Evolutionary conservation across 805 yeast species (phyloP), one percentile per base, ranked within the genome.

Genomic region (Yamadazyma paraphyllophila): DNA sequence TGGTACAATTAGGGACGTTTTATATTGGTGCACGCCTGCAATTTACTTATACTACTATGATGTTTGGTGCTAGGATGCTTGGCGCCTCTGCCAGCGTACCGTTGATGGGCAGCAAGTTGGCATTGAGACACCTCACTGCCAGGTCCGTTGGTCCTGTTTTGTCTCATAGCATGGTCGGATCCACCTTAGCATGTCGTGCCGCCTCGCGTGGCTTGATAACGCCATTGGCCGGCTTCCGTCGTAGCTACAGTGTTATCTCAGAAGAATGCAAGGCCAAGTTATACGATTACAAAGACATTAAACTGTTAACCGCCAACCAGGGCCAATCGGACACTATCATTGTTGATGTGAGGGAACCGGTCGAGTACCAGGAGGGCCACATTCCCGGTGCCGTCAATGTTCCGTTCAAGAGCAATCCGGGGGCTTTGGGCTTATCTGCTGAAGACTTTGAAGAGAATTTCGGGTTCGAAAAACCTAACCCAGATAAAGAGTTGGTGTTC

Each of bases 341-440:
- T 32, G 82, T 92, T 17, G 99, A 92, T 61, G 97, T 88, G 15
- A 82, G 99, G 62, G 98, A 92, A 71, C 97, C 97, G 5, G 76
- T 73, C 20, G 99, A 92, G 67, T 76, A 69, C 58, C 69, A 68
- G 32, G 80, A 71, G 39, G 96, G 96, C 36, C 82, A 78, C 60
- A 85, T 92, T 55, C 97, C 97, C 25, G 77, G 80, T 11, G 84
- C 98, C 5, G 66, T 91, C 46, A 94, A 94, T 61, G 78, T 92
- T 47, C 98, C 99, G 14, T 84, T 82, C 69, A 89, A 89, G 60
- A 81, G 94, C 4, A 80, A 91, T 10, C 98, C 98, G 0, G 96
- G 96, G 15, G 98, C 98, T 0, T 74, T 92, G 49, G 89, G 88
- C 40, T 77, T 92, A 41, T 66, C 83, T 1, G 76, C 77, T 5